Percentiles rank a stretch among this genome's conserved stretches.
These are phyloP conservation scores for Teunomyces atbi DNA, from an alignment of 805 yeast genomes.

Conservation along the genomic window DNA sequence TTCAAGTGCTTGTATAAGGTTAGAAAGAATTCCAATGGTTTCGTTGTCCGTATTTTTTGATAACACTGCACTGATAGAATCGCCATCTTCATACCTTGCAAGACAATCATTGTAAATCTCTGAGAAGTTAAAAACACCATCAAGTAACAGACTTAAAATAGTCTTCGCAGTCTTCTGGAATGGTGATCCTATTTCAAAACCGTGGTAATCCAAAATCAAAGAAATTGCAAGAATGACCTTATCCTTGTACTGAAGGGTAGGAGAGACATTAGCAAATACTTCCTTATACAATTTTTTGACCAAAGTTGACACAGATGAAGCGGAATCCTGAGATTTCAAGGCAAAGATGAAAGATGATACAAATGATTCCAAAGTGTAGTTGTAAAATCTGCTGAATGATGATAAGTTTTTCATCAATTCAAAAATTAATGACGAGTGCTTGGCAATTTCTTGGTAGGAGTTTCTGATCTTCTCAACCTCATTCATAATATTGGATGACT, in stretches of 20 bases:
- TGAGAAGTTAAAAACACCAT: conserved; percentile 19
- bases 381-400: conserved; percentile 52
- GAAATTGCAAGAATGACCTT: conserved; percentile 43
- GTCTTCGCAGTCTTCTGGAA: conserved; percentile 14
- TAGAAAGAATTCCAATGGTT: conserved; percentile 13
- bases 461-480: conserved; percentile 50
- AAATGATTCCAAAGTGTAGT: conserved; percentile 47
- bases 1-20: conserved; percentile 11
- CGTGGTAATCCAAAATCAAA: conserved; percentile 28
- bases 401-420: conserved; percentile 39
- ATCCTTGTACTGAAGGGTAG: conserved; percentile 47
- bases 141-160: conserved; percentile 1
- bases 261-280: conserved; percentile 44
- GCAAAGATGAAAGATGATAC: conserved; percentile 16
- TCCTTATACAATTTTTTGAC: conserved; percentile 43
- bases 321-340: conserved; percentile 16
- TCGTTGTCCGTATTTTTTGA: conserved; percentile 16
- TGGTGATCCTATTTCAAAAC: conserved; percentile 22
- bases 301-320: conserved; percentile 22
- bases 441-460: conserved; percentile 54
- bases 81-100: conserved; percentile 8
- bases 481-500: conserved; percentile 53
- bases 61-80: conserved; percentile 9
- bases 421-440: conserved; percentile 51
- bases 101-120: conserved; percentile 8